Percentiles rank a stretch among this genome's conserved stretches.
Conservation (phyloP, 306 rosid genomes). For the Purshia tridentata region DNA sequence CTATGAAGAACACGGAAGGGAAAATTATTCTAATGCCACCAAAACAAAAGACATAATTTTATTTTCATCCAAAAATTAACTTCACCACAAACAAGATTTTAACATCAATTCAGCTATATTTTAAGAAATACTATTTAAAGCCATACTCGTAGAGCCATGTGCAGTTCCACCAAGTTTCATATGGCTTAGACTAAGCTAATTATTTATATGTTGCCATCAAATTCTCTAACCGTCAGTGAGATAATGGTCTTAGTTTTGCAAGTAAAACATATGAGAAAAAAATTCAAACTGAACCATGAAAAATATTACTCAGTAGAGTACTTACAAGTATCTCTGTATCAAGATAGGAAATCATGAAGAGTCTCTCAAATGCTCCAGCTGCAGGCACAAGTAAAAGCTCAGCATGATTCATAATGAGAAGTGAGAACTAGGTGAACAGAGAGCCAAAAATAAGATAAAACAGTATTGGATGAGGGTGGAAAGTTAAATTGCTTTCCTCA, state of each 20-base stretch:
- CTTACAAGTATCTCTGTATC: conserved; percentile 94
- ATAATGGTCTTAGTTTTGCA: background rate
- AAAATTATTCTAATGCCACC: background rate
- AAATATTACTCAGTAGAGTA: conserved; percentile 12
- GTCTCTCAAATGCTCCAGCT: conserved; percentile 82
- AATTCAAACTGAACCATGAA: conserved; percentile 19
- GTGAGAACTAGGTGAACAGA: background rate
- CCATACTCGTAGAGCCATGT: background rate
- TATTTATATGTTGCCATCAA: background rate
- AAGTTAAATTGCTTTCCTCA: background rate
- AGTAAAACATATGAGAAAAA: background rate
- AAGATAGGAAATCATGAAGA: conserved; percentile 95
- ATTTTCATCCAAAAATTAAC: background rate
- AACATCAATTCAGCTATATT: background rate
- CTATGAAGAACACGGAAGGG: background rate
- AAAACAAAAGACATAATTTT: background rate
- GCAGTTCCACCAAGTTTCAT: background rate
- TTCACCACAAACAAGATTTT: background rate
- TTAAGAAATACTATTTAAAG: background rate
- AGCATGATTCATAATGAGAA: conserved; percentile 13
- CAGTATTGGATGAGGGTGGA: background rate
- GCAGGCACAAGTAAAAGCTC: conserved; percentile 32
- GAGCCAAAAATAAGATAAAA: background rate
- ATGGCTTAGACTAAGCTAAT: background rate
- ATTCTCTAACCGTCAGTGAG: background rate